phyloP scores from a whole-genome alignment of 129 eudicot genomes.

The Lactuca sativa region DNA sequence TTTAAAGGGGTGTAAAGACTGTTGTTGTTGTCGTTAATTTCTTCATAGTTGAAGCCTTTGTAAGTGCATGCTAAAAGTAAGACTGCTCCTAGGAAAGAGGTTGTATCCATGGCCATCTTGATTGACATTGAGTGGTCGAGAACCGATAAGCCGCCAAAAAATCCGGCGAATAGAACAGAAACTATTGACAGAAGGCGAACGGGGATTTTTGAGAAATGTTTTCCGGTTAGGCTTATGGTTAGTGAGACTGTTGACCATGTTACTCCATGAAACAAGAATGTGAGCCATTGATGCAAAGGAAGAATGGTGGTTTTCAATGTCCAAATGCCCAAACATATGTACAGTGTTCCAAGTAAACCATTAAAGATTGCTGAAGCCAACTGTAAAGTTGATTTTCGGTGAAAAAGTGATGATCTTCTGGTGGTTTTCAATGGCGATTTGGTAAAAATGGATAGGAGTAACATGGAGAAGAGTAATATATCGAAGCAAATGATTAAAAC shows the following conservation, averaged over 20 bases:
- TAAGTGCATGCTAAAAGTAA: constrained; percentile 68
- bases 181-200: constrained; percentile 54
- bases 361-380: constrained; percentile 50
- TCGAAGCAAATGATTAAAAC: constrained; percentile 53
- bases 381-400: constrained; percentile 51
- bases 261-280: constrained; percentile 60
- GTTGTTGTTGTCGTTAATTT: constrained; percentile 28
- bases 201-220: constrained; percentile 43
- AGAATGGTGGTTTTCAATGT: constrained; percentile 28
- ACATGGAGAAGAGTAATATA: constrained; percentile 50
- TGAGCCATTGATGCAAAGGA: constrained; percentile 71
- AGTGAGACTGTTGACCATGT: constrained; percentile 66
- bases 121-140: constrained; percentile 39
- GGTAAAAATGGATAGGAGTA: constrained; percentile 42
- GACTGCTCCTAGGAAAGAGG: constrained; percentile 66
- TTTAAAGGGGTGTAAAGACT: constrained; percentile 55
- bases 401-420: constrained; percentile 24
- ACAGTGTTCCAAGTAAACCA: constrained; percentile 58
- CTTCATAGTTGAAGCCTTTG: constrained; percentile 52
- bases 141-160: constrained; percentile 41
- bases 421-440: constrained; percentile 45
- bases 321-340: constrained; percentile 51
- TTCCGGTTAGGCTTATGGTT: constrained; percentile 63
- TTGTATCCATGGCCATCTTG: constrained; percentile 57
- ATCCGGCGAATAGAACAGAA: constrained; percentile 50